phyloP scores from a whole-genome alignment of 176 grass and related monocot genomes.

The Avena insularis region DNA sequence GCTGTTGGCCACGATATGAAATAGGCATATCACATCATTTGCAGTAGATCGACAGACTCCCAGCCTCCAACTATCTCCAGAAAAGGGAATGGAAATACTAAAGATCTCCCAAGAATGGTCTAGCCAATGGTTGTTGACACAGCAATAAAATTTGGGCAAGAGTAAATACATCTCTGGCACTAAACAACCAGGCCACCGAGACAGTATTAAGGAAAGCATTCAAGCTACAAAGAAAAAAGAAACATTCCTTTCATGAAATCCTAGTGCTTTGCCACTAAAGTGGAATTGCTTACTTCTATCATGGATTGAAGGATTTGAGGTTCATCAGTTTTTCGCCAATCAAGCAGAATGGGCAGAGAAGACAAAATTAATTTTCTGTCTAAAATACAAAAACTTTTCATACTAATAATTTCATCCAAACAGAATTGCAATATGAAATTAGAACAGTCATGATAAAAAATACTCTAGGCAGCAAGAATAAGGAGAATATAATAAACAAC shows the following conservation, averaged over 20 bases:
- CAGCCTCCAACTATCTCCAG: not conserved
- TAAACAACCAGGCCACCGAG: slow-evolving; percentile 23
- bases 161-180: not conserved
- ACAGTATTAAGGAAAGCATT: not conserved
- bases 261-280: slow-evolving; percentile 1
- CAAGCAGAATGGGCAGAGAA: slow-evolving; percentile 4
- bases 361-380: too few relatives aligned
- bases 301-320: not conserved
- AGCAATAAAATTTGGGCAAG: not conserved
- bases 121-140: not conserved
- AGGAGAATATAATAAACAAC: slow-evolving; percentile 20
- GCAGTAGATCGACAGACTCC: not conserved
- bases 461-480: not conserved
- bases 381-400: not conserved
- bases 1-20: slow-evolving; percentile 2
- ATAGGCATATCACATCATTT: slow-evolving; percentile 6
- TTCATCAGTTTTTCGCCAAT: not conserved
- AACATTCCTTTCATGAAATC: slow-evolving; percentile 26
- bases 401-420: not conserved
- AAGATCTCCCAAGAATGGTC: slow-evolving; percentile 22
- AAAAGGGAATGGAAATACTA: not conserved
- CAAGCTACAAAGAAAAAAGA: slow-evolving; percentile 10
- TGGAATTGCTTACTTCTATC: not conserved
- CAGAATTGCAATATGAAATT: not conserved
- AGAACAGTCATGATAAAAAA: not conserved